Evolutionary conservation across 2,329 filamentous ascomycete genomes (phyloP), one percentile per base, ranked within the genome.

Genomic region (Beauveria sp.): DNA sequence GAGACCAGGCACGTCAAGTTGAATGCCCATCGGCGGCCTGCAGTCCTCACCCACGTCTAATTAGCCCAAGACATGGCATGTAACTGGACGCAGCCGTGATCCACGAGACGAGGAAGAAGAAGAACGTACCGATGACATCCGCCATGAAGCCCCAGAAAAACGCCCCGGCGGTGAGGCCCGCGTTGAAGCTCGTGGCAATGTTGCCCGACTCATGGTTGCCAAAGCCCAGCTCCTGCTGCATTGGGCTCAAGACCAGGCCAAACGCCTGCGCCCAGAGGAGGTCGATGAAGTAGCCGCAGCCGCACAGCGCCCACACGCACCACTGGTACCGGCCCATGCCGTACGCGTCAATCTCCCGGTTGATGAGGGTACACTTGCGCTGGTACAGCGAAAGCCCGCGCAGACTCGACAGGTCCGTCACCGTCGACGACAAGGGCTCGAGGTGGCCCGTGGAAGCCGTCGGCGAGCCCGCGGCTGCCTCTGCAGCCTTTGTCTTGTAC

Each of bases 181-280:
- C 75, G 8, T 77, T 82, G 67, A 84, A 84, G 4, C 80, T 77
- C 0, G 79, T 79, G 9, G 77, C 81, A n/a, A 85, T 79, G 53
- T 82, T 82, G 1, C 75, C 75, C 1, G 70, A 70, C 60, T 70
- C 61, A 14, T 61, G 62, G 28, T 72, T 61, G 0, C 63, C 79
- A 61, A 86, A 84, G 0, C 81, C 81, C 24, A 85, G 68, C 68
- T 86, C 83, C 67, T 84, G 82, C 66, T 83, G 75, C 61, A 86
- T 68, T 7, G 82, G 79, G 10, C 77, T 78, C 18, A 83, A 69
- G 0, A 83, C 77, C 1, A 85, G 75, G 12, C 81, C 81, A 66
- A 85, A 83, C 0, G 80, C 83, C 65, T 85, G 83, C 3, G 83
- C 81, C 80, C 82, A 85, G 52, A 83, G 73, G 26, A 85, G 70